phyloP scores from a whole-genome alignment of 805 yeast genomes.

The Yarrowia sp. region DNA sequence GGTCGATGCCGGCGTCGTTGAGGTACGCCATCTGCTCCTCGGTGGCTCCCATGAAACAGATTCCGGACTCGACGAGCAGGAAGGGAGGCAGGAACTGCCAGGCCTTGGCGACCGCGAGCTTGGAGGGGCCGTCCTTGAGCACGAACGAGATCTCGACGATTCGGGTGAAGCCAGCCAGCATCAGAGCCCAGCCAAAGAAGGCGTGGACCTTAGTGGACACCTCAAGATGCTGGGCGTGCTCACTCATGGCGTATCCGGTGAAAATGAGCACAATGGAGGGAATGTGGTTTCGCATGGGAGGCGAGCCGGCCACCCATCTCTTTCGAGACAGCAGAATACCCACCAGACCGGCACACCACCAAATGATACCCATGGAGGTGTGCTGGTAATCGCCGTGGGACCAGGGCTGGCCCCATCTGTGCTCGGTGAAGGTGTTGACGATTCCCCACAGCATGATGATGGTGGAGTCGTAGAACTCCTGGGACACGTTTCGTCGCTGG shows the following conservation, averaged over 20 bases:
- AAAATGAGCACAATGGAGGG: slow-evolving; percentile 84
- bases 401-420: slow-evolving; percentile 96
- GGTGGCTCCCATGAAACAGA: slow-evolving; percentile 88
- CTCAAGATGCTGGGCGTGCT: slow-evolving; percentile 76
- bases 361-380: slow-evolving; percentile 93
- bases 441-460: slow-evolving; percentile 91
- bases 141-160: slow-evolving; percentile 81
- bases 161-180: slow-evolving; percentile 77
- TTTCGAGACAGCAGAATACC: slow-evolving; percentile 80
- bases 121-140: slow-evolving; percentile 60
- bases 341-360: slow-evolving; percentile 94
- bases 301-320: slow-evolving; percentile 51
- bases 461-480: slow-evolving; percentile 82
- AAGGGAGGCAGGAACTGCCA: slow-evolving; percentile 91
- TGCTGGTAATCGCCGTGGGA: slow-evolving; percentile 93
- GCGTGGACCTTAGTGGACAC: slow-evolving; percentile 88
- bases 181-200: slow-evolving; percentile 81
- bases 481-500: slow-evolving; percentile 60
- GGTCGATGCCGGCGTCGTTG: slow-evolving; percentile 78
- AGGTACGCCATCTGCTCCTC: slow-evolving; percentile 85
- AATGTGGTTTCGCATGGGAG: slow-evolving; percentile 67
- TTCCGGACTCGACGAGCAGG: slow-evolving; percentile 77
- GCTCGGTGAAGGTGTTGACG: slow-evolving; percentile 94
- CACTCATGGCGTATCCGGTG: slow-evolving; percentile 95
- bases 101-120: slow-evolving; percentile 55